Conservation (phyloP, 2,329 filamentous ascomycete species). For the Trichophyton simii region DNA sequence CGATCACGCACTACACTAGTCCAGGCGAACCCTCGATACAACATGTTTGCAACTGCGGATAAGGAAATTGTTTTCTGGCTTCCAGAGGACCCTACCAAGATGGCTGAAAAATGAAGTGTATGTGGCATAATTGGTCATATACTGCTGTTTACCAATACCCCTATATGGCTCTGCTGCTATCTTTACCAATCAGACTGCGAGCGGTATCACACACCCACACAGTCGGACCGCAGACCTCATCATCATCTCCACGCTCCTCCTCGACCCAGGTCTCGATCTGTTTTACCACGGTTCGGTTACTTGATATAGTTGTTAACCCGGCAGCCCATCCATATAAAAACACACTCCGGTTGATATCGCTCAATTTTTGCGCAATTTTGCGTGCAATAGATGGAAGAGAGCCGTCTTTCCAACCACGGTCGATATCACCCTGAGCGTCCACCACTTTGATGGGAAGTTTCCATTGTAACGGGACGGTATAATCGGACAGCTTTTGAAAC, state of each 20-base stretch:
- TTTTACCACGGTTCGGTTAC: conserved; percentile 55
- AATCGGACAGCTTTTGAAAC: conserved; percentile 40
- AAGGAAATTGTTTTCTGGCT: conserved; percentile 71
- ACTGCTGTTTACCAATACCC: conserved; percentile 13
- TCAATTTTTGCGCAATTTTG: conserved; percentile 38
- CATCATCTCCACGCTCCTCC: conserved; percentile 34
- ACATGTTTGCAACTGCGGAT: conserved; percentile 82
- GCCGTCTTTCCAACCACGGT: conserved; percentile 20
- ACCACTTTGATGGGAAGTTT: conserved; percentile 50
- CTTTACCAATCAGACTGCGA: conserved; percentile 55
- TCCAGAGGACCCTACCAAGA: conserved; percentile 45
- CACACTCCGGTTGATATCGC: conserved; percentile 53
- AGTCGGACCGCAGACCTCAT: conserved; percentile 44
- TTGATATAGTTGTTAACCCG: conserved; percentile 54
- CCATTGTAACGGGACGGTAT: conserved; percentile 42
- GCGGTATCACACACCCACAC: conserved; percentile 55
- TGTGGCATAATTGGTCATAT: not conserved
- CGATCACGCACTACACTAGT: conserved; percentile 41
- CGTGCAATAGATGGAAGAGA: conserved; percentile 36
- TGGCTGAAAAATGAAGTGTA: conserved; percentile 22
- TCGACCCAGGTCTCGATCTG: conserved; percentile 51
- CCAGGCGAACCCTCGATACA: conserved; percentile 63
- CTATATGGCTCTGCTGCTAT: conserved; percentile 34
- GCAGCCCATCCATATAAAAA: conserved; percentile 60
- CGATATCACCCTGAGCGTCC: conserved; percentile 34